These are phyloP conservation scores for Pyronema domesticum DNA, from an alignment of 495 filamentous ascomycete genomes.

Conservation along the genomic window DNA sequence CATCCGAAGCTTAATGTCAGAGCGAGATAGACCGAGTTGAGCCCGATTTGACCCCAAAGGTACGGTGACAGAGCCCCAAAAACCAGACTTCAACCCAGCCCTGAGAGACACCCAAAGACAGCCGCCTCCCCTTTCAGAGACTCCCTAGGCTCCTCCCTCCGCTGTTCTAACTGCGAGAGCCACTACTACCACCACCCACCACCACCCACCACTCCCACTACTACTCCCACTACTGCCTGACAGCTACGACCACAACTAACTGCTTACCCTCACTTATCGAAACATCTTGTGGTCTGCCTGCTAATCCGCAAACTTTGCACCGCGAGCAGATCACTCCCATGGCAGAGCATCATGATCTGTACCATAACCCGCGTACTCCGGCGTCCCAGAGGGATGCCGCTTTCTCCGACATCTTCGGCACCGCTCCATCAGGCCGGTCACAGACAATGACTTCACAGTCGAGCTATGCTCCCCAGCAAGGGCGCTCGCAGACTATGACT, in stretches of 20 bases:
- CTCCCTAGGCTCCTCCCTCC: not conserved
- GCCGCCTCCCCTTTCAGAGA: no score
- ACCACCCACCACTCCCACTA: not conserved
- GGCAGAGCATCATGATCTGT: constrained; percentile 4
- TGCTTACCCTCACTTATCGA: no score
- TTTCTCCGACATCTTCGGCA: constrained; percentile 91
- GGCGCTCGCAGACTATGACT: constrained; percentile 75
- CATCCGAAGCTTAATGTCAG: not conserved
- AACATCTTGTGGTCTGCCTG: no score
- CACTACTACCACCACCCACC: not conserved
- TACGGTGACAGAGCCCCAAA: no score
- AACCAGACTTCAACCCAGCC: no score
- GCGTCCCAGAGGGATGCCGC: constrained; percentile 70
- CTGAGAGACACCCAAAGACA: no score
- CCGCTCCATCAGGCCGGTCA: constrained; percentile 67
- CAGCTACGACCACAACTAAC: no score
- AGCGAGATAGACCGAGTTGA: not conserved
- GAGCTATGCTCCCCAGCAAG: constrained; percentile 33
- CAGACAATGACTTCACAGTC: constrained; percentile 68
- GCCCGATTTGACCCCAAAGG: no score
- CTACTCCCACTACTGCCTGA: not conserved
- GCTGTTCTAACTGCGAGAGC: not conserved
- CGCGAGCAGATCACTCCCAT: constrained; percentile 1
- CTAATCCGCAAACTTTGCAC: not conserved
- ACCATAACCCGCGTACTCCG: constrained; percentile 4